Percentiles rank a stretch among this genome's conserved stretches.
Conservation (phyloP, 805 yeast species). For the Naumovozyma baii region DNA sequence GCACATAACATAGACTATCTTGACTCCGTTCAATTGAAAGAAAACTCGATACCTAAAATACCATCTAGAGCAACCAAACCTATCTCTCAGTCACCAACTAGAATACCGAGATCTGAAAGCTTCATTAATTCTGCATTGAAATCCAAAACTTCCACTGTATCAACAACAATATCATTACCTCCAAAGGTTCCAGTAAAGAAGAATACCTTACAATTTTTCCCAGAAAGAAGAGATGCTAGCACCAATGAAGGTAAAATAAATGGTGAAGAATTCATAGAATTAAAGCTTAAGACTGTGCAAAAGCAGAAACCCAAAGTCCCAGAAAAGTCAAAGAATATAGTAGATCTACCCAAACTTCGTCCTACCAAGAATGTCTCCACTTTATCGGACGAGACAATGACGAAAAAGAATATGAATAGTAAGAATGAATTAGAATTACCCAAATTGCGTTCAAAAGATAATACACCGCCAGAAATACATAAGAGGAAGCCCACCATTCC, state of each 20-base stretch:
- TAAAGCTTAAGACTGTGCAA: conserved; percentile 5
- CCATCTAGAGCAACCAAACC: not conserved
- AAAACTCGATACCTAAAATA: not conserved
- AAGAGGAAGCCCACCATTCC: conserved; percentile 10
- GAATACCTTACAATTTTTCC: not conserved
- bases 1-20: conserved; percentile 11
- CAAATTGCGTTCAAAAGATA: conserved; percentile 11
- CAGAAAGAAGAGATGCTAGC: no score
- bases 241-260: no score
- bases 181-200: conserved; percentile 1
- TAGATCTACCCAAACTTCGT: conserved; percentile 8
- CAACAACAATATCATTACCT: not conserved
- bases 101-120: conserved; percentile 10
- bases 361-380: no score
- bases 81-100: not conserved
- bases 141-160: not conserved
- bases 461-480: conserved; percentile 5
- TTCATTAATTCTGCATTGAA: conserved; percentile 18
- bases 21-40: conserved; percentile 16
- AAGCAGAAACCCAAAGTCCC: conserved; percentile 12
- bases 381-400: no score
- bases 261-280: conserved; percentile 2
- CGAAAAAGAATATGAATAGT: not conserved
- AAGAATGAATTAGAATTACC: conserved; percentile 7
- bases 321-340: conserved; percentile 5